phyloP scores from a whole-genome alignment of 306 rosid species.

The Lathyrus tuberosus region DNA sequence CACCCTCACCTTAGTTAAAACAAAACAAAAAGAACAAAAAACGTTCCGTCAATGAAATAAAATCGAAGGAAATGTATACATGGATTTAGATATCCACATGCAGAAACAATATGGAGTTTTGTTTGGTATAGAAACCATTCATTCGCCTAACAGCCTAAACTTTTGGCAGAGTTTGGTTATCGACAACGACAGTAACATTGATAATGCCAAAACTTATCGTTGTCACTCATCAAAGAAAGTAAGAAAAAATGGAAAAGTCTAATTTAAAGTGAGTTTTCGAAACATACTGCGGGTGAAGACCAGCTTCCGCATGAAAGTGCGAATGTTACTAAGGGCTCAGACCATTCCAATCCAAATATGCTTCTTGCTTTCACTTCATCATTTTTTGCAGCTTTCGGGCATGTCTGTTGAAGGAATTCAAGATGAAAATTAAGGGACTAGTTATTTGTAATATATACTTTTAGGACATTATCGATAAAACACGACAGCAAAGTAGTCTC shows the following conservation, averaged over 20 bases:
- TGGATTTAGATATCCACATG: constrained; percentile 3
- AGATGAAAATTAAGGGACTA: constrained; percentile 36
- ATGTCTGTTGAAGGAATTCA: constrained; percentile 57
- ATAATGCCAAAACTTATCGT: not conserved
- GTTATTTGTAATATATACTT: not conserved
- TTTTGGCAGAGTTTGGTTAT: constrained; percentile 22
- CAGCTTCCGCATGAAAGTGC: constrained; percentile 98
- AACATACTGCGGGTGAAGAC: constrained; percentile 97
- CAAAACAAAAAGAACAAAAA: constrained; percentile 11
- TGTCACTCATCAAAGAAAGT: not conserved
- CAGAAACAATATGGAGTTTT: not conserved
- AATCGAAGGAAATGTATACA: not conserved
- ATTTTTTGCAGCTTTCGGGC: constrained; percentile 77
- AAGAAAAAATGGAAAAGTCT: not conserved
- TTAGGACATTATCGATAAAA: constrained; percentile 6
- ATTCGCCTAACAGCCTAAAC: not conserved
- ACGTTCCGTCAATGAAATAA: constrained; percentile 17
- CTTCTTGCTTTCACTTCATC: constrained; percentile 81
- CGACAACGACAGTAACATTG: constrained; percentile 3
- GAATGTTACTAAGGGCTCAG: constrained; percentile 91
- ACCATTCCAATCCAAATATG: constrained; percentile 83
- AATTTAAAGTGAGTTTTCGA: not conserved
- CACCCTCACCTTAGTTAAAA: constrained; percentile 68
- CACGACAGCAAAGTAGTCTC: not conserved
- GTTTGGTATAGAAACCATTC: constrained; percentile 9